Evolutionary conservation across 73 alveolate species (phyloP).

Genomic region (Paramecium pentaurelia): DNA sequence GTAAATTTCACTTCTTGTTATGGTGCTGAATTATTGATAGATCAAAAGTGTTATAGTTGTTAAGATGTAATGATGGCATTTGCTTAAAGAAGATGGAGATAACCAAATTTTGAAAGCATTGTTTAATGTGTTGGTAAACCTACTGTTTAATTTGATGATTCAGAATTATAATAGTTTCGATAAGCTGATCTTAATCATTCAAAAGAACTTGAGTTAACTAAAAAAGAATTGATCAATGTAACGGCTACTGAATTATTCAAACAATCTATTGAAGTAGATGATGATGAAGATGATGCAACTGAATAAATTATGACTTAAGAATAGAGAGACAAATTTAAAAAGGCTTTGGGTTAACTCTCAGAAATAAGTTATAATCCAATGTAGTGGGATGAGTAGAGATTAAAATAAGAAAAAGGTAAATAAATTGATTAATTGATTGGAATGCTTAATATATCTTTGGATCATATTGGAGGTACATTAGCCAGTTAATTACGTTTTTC

Average conservation of each 20-base stretch:
- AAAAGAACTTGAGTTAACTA: background rate
- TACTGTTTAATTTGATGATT: background rate
- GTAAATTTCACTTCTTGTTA: background rate
- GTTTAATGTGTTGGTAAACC: background rate
- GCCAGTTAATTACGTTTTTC: background rate
- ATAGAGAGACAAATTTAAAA: constrained; percentile 2
- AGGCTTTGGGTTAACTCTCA: constrained; percentile 12
- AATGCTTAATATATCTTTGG: constrained; percentile 10
- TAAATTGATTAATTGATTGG: background rate
- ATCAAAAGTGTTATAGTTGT: constrained; percentile 18
- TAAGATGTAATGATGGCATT: constrained; percentile 36
- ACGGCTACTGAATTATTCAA: background rate
- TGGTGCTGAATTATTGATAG: constrained; percentile 21
- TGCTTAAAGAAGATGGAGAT: constrained; percentile 45
- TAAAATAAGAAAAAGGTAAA: background rate
- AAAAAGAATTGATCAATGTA: background rate
- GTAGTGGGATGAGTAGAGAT: constrained; percentile 22
- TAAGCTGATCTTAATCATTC: background rate
- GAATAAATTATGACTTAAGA: constrained; percentile 15
- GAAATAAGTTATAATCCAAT: constrained; percentile 16
- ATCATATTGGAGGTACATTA: constrained; percentile 1
- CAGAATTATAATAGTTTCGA: background rate
- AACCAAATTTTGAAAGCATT: background rate
- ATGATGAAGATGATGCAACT: background rate
- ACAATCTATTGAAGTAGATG: background rate